Percentiles rank a stretch among this genome's conserved stretches.
Conservation (phyloP, 148 eudicot species). For the Fallopia convolvulus region DNA sequence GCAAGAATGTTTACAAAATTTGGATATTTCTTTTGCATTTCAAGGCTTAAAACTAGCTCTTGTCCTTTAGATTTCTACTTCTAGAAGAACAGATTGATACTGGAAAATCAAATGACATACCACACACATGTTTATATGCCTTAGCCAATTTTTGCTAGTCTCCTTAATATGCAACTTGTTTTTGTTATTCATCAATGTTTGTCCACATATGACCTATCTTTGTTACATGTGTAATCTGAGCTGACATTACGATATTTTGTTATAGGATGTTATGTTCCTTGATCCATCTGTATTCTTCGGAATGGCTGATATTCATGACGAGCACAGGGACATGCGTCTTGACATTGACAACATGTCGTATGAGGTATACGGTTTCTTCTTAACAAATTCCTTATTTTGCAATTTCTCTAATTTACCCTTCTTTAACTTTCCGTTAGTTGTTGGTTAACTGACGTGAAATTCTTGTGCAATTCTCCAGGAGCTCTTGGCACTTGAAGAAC, state of each 20-base stretch:
- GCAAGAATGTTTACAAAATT: neutral
- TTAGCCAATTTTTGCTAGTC: too few species aligned
- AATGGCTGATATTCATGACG: constrained; percentile 73
- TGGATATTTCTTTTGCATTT: neutral
- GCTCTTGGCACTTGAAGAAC: constrained; percentile 81
- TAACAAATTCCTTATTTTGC: neutral
- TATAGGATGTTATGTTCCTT: constrained; percentile 83
- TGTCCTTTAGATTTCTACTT: neutral
- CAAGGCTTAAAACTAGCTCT: neutral
- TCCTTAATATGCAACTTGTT: too few species aligned
- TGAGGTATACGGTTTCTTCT: constrained; percentile 41
- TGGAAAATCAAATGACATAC: neutral
- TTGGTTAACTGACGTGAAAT: neutral
- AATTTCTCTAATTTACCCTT: neutral
- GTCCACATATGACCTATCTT: neutral
- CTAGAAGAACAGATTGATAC: neutral
- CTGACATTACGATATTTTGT: neutral
- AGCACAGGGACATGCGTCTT: constrained; percentile 93
- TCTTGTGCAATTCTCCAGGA: constrained; percentile 36
- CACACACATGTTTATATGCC: neutral
- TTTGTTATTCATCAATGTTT: neutral
- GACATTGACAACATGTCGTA: constrained; percentile 99
- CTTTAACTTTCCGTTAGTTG: neutral
- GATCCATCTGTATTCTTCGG: constrained; percentile 72
- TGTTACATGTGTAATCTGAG: neutral